Evolutionary conservation across 1,284 basidiomycete genomes (phyloP).

Genomic region (Ceratobasidium sp.): DNA sequence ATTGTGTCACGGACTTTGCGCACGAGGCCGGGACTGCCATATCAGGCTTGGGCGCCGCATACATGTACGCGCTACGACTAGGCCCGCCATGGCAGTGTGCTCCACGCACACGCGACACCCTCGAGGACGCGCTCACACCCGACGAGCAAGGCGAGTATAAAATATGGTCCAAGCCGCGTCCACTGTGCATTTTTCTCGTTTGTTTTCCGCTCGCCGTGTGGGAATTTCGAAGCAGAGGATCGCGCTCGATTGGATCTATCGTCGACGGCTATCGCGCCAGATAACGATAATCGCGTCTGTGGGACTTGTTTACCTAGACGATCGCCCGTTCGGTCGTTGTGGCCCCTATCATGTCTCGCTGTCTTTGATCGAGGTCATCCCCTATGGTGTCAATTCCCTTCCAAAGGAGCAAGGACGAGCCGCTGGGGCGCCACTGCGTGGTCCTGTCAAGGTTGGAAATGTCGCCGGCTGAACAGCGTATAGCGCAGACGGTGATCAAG

Average conservation of each 20-base stretch:
- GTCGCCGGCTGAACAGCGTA: background rate
- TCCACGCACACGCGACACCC: conserved; percentile 22
- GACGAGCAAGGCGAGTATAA: background rate
- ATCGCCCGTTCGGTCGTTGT: too few species aligned
- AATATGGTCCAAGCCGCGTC: background rate
- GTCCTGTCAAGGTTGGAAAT: too few species aligned
- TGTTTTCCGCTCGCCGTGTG: background rate
- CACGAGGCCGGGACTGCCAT: background rate
- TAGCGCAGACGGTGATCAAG: conserved; percentile 2
- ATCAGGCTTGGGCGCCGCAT: background rate
- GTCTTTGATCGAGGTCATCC: background rate
- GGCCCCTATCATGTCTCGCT: background rate
- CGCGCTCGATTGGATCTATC: conserved; percentile 15
- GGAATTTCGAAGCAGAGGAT: too few species aligned
- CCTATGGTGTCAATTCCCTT: background rate
- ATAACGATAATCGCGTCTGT: background rate
- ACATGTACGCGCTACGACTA: background rate
- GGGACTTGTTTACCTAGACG: background rate
- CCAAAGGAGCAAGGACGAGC: background rate
- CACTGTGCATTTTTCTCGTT: background rate
- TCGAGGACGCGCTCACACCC: background rate
- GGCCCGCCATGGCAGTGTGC: background rate
- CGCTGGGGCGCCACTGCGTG: background rate
- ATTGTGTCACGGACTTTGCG: too few species aligned
- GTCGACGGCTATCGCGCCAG: conserved; percentile 8